Evolutionary conservation across 768 basidiomycete genomes (phyloP), one percentile per base, ranked within the genome.

Genomic region (Leccinum aurantiacum): DNA sequence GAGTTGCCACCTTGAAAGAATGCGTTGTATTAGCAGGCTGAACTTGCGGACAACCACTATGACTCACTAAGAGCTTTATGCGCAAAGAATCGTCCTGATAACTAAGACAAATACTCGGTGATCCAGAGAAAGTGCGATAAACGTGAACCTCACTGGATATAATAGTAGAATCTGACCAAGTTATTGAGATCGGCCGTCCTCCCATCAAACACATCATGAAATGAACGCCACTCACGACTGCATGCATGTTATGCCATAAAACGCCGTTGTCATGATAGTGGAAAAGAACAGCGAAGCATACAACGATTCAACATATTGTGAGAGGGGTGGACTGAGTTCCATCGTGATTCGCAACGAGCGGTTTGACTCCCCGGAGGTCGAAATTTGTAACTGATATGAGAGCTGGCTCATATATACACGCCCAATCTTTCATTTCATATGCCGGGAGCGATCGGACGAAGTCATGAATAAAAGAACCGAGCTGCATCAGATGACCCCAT

Each of bases 11-110:
- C 66, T 67, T 15, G 1, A 4, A 38, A 25, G 24, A 7, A 29
- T 1, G 17, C 10, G 8, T 14, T 37, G 22, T n/a, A 9, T 50
- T 9, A 63, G 24, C 7, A 24, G 17, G 13, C 24, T 13, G 1
- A 1, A 29, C n/a, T 15, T 29, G 15, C 44, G 14, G 24, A 31
- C 0, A 6, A 19, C 10, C 11, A 11, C 44, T 46, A 6, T 11
- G 46, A 55, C 66, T 67, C n/a, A 67, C 66, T n/a, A 67, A 22
- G 7, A 1, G 3, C 50, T 64, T 67, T 11, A 25, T 53, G 14
- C 31, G 49, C 10, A 22, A 3, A 10, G 25, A 33, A 47, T 67
- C 66, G 0, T 19, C 41, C 10, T 2, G 55, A 11, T 61, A 67
- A 13, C 65, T 67, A 11, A 14, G n/a, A 19, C 14, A 1, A 19